Evolutionary conservation across 1,284 basidiomycete species (phyloP).

Genomic region (Calocybe gambosa): DNA sequence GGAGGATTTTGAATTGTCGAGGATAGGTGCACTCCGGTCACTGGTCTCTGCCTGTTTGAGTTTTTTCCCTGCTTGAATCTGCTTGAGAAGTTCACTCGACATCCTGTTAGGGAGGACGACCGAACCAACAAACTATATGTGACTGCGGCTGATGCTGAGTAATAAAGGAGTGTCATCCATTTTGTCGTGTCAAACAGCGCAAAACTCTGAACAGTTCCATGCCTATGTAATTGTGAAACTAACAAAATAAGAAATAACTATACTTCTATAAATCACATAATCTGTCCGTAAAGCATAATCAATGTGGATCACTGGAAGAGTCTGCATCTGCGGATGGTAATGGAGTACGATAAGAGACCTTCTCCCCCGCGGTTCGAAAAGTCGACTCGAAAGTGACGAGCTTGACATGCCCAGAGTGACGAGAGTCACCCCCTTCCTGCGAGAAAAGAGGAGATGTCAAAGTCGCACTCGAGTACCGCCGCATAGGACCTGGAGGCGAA

Average conservation of each 20-base stretch:
- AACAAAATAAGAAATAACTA: too few relatives aligned
- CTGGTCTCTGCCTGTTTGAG: conserved; percentile 79
- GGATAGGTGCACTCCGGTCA: conserved; percentile 70
- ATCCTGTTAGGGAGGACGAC: conserved; percentile 29
- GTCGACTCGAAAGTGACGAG: conserved; percentile 13
- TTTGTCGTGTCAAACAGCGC: too few relatives aligned
- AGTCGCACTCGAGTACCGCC: conserved; percentile 13
- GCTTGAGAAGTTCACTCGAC: conserved; percentile 65
- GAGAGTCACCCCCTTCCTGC: conserved; percentile 4
- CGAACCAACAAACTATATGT: too few relatives aligned
- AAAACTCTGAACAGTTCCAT: too few relatives aligned
- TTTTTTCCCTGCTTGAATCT: conserved; percentile 74
- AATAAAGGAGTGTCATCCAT: too few relatives aligned
- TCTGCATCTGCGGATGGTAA: not conserved
- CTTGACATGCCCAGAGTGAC: conserved; percentile 4
- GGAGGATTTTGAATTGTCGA: conserved; percentile 46
- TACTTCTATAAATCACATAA: too few relatives aligned
- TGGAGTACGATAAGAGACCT: not conserved
- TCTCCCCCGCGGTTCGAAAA: conserved; percentile 6
- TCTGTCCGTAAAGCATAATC: too few relatives aligned
- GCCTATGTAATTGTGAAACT: too few relatives aligned
- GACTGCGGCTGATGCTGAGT: too few relatives aligned
- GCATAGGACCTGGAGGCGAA: conserved; percentile 2
- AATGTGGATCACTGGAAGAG: not conserved
- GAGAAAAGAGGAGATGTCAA: conserved; percentile 9